Base-by-base conservation (phyloP, 495 filamentous ascomycete genomes). In the Margaritispora aquatica region DNA sequence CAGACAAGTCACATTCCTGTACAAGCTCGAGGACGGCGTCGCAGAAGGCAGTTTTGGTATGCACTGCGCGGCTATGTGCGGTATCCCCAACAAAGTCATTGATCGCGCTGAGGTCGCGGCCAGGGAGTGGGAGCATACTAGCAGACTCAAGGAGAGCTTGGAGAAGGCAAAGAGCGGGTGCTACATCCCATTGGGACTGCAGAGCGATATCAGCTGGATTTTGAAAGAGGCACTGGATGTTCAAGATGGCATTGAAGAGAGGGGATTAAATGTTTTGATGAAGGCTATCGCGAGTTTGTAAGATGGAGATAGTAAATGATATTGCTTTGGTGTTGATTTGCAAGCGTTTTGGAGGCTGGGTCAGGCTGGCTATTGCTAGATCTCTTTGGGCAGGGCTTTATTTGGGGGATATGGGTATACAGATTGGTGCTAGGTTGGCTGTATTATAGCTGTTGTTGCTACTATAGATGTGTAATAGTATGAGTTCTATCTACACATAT, bases 41-140 rank as follows among this genome's bases (percentile, higher is more conserved):
- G 95, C 95, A 2, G 95, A 97, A 73, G 95, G 95, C 1, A 94
- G 89, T 65, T 97, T 97, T 73, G 95, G 95, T 63, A 99, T 99
- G 95, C 95, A 97, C 71, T 99, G 95, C 69, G 95, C 95, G 1
- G 83, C 88, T 34, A 99, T 97, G 94, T 99, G 95, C 61, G 95
- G 95, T 1, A 97, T 99, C 48, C 79, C 92, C 0, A 76, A 73
- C 44, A 85, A 84, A 66, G 87, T 99, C 27, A 88, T 99, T 47
- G 85, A 92, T 68, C 71, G 86, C 17, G 94, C 95, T 2, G 95
- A 97, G 70, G 78, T 80, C 21, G 95, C 95, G n/a, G 95, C 95
- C 15, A 86, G 80, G 66, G 87, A 88, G 66, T 98, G 95, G 89
- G 94, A 98, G 75, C 91, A 97, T 72, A 97, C 95, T 3, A 90